Evolutionary conservation across 1,284 basidiomycete genomes (phyloP), one percentile per base, ranked within the genome.

Genomic region (Peniophora sp.): DNA sequence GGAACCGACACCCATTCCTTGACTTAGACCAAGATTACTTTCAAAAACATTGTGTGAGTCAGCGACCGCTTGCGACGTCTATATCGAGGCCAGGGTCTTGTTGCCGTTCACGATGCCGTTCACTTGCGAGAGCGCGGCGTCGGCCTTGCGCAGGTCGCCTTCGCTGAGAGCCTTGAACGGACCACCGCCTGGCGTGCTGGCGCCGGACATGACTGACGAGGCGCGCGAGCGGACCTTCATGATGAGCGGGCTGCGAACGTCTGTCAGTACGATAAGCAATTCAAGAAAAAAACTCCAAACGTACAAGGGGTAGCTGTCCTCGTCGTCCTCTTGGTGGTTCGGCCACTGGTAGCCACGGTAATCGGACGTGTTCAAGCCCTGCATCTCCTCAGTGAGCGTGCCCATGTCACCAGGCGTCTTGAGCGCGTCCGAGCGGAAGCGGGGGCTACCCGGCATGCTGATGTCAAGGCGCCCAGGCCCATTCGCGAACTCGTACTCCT

Each of bases 331-430:
- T 39, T 73, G 65, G 14, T 67, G 53, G 10, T 65, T 63, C 1
- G 77, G 79, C 89, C 85, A 88, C 60, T 77, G 77, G 51, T 78
- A 80, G 44, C 92, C 92, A 60, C 85, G 83, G 69, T 96, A 96
- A 64, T 97, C 93, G 58, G 87, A 92, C 20, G 94, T 96, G 32
- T 76, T 73, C 47, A 97, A 73, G 39, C 76, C 70, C 64, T 96
- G 87, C 93, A 97, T 95, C 84, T 94, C 89, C 69, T 95, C 92
- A 1, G 92, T 96, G 52, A 97, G 73, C 16, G 94, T 97, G n/a
- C 90, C 93, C 56, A 95, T 75, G 71, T 96, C 90, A 9, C 91
- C 94, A 0, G 93, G 93, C 0, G 94, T 97, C 60, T 89, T 89
- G 50, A 83, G 72, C 2, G 91, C 90, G 17, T 69, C 62, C 61